Evolutionary conservation across 805 yeast species (phyloP).

Genomic region (Hagleromyces aurorensis): DNA sequence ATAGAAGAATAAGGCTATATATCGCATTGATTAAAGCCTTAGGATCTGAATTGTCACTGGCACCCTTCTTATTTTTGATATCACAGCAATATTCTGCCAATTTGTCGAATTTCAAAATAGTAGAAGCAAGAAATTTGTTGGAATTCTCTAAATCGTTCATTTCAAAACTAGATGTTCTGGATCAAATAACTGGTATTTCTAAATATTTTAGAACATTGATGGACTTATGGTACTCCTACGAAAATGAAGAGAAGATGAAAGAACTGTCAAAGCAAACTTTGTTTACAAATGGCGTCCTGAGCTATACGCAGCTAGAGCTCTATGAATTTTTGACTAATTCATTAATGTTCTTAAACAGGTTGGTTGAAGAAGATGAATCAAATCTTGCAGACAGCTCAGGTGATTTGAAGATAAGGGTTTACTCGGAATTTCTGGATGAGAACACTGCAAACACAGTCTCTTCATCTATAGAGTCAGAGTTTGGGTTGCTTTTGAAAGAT

Average conservation of each 20-base stretch:
- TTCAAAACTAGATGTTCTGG: slow-evolving; percentile 56
- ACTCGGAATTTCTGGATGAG: slow-evolving; percentile 41
- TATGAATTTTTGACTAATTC: slow-evolving; percentile 41
- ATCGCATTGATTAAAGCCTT: slow-evolving; percentile 70
- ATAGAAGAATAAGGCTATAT: slow-evolving; percentile 82
- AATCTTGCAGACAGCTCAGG: slow-evolving; percentile 22
- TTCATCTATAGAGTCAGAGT: slow-evolving; percentile 16
- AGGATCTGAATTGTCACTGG: slow-evolving; percentile 59
- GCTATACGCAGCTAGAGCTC: slow-evolving; percentile 43
- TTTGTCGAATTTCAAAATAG: slow-evolving; percentile 45
- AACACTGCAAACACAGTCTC: slow-evolving; percentile 13
- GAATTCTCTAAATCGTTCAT: slow-evolving; percentile 70
- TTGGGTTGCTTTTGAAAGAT: slow-evolving; percentile 21
- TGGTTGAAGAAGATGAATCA: slow-evolving; percentile 34
- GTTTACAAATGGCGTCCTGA: slow-evolving; percentile 53
- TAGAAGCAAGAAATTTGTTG: slow-evolving; percentile 58
- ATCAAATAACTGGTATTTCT: slow-evolving; percentile 52
- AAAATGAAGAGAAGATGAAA: slow-evolving; percentile 33
- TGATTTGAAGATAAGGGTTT: slow-evolving; percentile 46
- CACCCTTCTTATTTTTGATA: slow-evolving; percentile 65
- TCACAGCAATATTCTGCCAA: slow-evolving; percentile 68
- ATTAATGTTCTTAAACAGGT: slow-evolving; percentile 48
- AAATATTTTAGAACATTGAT: slow-evolving; percentile 34
- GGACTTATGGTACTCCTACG: slow-evolving; percentile 33
- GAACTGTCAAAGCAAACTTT: slow-evolving; percentile 45